Evolutionary conservation across 2,329 filamentous ascomycete species (phyloP), one percentile per base, ranked within the genome.

Genomic region (Mycosphaerella arachidis): DNA sequence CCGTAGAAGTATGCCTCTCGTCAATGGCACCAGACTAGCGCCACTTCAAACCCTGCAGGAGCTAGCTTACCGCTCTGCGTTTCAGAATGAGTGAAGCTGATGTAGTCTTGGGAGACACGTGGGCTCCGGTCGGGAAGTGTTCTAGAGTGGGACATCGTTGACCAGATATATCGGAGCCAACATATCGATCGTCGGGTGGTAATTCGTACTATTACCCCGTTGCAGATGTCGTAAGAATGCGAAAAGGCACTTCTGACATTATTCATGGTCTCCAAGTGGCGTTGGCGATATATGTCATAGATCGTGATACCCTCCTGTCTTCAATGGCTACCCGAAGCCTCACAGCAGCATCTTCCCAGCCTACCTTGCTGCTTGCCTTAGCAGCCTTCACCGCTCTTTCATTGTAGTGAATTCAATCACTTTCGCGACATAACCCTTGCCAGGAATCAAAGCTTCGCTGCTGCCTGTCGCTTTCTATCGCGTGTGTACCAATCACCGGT

Each of bases 401-500:
- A 20, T 8, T 18, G 8, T 18, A 43, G 40, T 43, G 40, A 43
- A 43, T 43, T 18, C 40, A 43, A 43, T 4, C 40, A 43, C 18
- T 16, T 43, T 18, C 4, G 4, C 13, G 50, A n/a, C 50, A n/a
- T n/a, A 35, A 18, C 13, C 10, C 30, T 35, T n/a, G n/a, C 3
- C 3, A 27, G 24, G 40, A 24, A 55, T 66, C 61, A 69, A 20
- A 69, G 58, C 55, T 67, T 68, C 31, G 53, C 59, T 20, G 30
- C 30, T 51, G 48, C 59, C 31, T 55, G 56, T 53, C 58, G 63
- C 30, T 40, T 60, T 37, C 56, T 52, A 27, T 53, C 40, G 31
- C 37, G 70, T 63, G 59, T 63, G 48, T 75, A 75, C 75, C 75
- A 77, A 53, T 76, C 74, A 67, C 73, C 73, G 10, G 54, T 68